Evolutionary conservation across 108 stramenopile species (phyloP), one percentile per base, ranked within the genome.

Genomic region (Conticribra guillardii): DNA sequence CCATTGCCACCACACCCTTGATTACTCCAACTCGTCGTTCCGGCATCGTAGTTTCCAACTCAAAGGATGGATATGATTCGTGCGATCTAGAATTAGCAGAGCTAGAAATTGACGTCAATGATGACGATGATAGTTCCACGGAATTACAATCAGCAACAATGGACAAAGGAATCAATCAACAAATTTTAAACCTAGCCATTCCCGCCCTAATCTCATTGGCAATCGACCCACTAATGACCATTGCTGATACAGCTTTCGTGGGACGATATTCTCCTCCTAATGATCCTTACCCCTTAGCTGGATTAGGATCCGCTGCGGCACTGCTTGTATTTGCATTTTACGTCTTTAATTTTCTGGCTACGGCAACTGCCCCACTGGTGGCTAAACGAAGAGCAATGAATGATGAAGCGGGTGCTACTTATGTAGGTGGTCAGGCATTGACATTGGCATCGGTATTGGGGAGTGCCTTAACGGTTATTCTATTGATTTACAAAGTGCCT

Each of bases 181-280:
- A 71, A 64, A 91, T 94, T 49, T 69, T 94, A 18, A 60, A 71
- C 9, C 71, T 95, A 11, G 88, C 93, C 21, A 54, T 92, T 9
- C 93, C 93, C 18, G 90, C 93, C 3, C 61, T 89, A 18, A 84
- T 82, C 4, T 87, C 86, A 2, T 52, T 95, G 16, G 55, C 91
- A 26, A 89, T 95, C 60, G 90, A 95, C 71, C 93, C 93, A 8
- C 52, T 95, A 18, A 87, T 95, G 88, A 90, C 93, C 4, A 58
- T 95, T 19, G 88, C 87, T 15, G 93, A 95, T 54, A 95, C 93
- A 1, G 90, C 86, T 32, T 92, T 95, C 65, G 89, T 95, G 11
- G 93, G 93, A 29, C 68, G 87, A 19, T 87, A 73, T 48, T 74
- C 83, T 9, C 4, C 66, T 5, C 77, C 87, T 2, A 77, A 80